Conservation (phyloP, 176 grass and related monocot genomes). For the Zea luxurians region DNA sequence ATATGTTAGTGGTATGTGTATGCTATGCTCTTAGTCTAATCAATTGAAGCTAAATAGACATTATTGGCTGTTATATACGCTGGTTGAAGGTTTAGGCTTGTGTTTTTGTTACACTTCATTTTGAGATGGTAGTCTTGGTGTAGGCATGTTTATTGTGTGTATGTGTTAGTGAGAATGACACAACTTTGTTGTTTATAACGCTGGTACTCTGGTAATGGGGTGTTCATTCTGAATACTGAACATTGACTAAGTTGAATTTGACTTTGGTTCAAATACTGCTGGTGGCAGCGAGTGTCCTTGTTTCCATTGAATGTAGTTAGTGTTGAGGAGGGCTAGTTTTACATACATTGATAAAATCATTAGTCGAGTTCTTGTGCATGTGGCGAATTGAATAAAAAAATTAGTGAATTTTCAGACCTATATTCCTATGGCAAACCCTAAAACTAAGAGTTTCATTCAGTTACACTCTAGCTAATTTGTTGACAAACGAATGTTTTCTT, state of each 20-base stretch:
- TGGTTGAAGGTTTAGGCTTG: neutral
- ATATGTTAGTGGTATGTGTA: neutral
- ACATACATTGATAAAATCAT: neutral
- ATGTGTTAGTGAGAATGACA: neutral
- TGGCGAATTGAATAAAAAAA: neutral
- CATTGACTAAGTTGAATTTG: neutral
- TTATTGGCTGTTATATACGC: too few species aligned
- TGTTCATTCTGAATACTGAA: neutral
- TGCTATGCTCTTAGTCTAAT: neutral
- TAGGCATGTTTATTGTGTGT: neutral
- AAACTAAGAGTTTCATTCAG: too few species aligned
- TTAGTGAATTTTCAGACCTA: neutral
- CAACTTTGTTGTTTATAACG: neutral
- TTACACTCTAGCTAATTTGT: neutral
- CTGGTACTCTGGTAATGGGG: neutral
- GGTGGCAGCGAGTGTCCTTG: neutral
- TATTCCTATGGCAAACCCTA: too few species aligned
- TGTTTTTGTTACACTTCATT: neutral
- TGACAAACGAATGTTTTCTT: neutral
- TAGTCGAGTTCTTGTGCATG: fast-evolving
- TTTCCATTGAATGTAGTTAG: neutral
- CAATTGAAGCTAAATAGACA: neutral
- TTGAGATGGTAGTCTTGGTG: neutral
- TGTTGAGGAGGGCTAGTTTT: neutral
- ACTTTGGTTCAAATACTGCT: neutral